Base-by-base conservation (phyloP, 1,284 basidiomycete genomes). In the Clitocybe nebularis region DNA sequence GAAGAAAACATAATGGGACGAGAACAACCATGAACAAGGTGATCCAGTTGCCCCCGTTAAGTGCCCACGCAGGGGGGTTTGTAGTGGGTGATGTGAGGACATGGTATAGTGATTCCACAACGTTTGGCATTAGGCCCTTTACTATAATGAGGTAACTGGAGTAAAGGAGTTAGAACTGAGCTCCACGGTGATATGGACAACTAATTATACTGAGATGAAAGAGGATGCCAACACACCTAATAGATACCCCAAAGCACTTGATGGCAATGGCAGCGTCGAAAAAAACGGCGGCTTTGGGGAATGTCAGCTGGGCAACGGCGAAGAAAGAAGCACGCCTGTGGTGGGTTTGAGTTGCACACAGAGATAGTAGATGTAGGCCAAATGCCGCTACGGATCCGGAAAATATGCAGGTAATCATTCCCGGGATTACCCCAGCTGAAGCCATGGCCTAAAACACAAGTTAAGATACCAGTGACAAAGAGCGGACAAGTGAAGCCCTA, bases 181-280 rank as follows among this genome's bases (percentile, higher is more conserved):
- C 20, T 39, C 21, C 24, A 39, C 29, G 20, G 22, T 36, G 16
- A 36, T 19, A 19, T 14, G 14, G 28, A 17, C 24, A 11, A 26
- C 28, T 30, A 25, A 19, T n/a, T 25, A 21, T 3, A 8, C 34
- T 32, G 10, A 17, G 16, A 25, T 7, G 17, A 16, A 11, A 9
- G 17, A 44, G 14, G 13, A 33, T 39, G 3, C n/a, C n/a, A 47
- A 32, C 75, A 39, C 64, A 90, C 72, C 92, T 95, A 53, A 96
- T 88, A 25, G 90, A 93, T 5, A 99, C 96, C 22, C 96, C 96
- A 60, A 95, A 95, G 63, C 93, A 97, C 62, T 97, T 97, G 62
- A 89, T 85, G 2, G 93, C 94, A 55, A 99, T 97, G 5, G 95
- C 94, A 2, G 84, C 78, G 64, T 99, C 91, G 55, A 95, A 93